phyloP scores from a whole-genome alignment of 495 filamentous ascomycete species.

The Glonium stellatum region DNA sequence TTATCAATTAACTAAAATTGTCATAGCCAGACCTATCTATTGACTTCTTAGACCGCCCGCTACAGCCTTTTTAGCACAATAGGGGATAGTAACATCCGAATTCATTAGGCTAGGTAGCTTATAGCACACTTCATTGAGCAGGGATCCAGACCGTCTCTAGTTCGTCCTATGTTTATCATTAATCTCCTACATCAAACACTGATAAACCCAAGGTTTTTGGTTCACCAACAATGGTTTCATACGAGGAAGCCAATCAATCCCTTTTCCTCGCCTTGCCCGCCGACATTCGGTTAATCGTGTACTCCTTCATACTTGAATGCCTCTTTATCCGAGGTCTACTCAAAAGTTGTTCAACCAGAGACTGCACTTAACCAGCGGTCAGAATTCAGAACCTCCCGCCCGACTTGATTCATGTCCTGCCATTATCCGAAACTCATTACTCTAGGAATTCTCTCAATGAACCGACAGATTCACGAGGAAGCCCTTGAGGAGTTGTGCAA shows the following conservation, averaged over 20 bases:
- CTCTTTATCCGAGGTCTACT: background rate
- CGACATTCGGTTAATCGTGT: conserved; percentile 13
- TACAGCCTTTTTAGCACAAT: no score
- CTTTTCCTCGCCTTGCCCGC: conserved; percentile 10
- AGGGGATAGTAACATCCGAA: no score
- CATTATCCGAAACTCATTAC: background rate
- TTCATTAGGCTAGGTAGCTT: no score
- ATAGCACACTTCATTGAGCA: no score
- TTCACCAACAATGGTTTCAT: background rate
- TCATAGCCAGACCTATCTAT: no score
- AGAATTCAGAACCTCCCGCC: background rate
- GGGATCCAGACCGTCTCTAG: no score
- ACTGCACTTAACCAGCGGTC: background rate
- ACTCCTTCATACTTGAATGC: conserved; percentile 5
- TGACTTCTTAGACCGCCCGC: no score
- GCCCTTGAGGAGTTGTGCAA: background rate
- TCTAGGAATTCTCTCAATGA: conserved; percentile 4
- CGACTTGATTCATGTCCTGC: background rate
- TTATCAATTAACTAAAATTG: no score
- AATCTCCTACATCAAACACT: background rate
- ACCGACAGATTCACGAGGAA: conserved; percentile 7
- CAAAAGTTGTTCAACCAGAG: background rate
- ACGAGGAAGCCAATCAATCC: background rate
- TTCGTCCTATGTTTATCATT: no score
- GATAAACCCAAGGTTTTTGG: background rate